These are phyloP conservation scores for Penicillium vulpinum DNA, from an alignment of 2,329 filamentous ascomycete species.

Conservation along the genomic window DNA sequence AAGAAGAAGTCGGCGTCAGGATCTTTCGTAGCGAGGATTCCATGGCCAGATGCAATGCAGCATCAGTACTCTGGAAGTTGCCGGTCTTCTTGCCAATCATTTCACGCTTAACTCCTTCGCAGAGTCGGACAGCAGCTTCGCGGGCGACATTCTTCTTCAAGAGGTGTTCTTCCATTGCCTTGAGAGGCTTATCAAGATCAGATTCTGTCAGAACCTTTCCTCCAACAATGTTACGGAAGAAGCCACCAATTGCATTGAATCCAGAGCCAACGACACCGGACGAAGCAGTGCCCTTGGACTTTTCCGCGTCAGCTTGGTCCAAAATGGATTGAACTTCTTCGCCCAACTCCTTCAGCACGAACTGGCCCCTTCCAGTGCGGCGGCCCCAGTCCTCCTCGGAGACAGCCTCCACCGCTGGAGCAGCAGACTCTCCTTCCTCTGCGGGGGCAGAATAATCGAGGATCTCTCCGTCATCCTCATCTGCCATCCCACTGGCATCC, in stretches of 20 bases:
- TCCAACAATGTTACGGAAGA: constrained; percentile 93
- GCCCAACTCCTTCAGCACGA: constrained; percentile 87
- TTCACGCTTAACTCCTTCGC: constrained; percentile 87
- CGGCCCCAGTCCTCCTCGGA: constrained; percentile 81
- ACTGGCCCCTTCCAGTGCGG: constrained; percentile 82
- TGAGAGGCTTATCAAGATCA: constrained; percentile 88
- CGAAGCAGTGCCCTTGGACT: constrained; percentile 48
- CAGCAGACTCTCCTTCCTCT: constrained; percentile 56
- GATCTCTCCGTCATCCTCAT: constrained; percentile 75
- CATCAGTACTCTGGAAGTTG: constrained; percentile 84
- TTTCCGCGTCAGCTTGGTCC: constrained; percentile 71
- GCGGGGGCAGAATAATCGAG: constrained; percentile 83
- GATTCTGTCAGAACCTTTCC: constrained; percentile 88
- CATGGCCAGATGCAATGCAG: constrained; percentile 82
- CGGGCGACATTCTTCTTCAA: constrained; percentile 94
- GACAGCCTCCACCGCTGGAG: constrained; percentile 68
- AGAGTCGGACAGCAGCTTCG: constrained; percentile 87
- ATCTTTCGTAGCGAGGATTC: constrained; percentile 92
- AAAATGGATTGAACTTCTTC: constrained; percentile 92
- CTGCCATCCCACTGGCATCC: constrained; percentile 84
- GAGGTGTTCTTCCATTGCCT: constrained; percentile 93
- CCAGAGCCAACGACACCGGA: constrained; percentile 74
- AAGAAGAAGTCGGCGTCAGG: constrained; percentile 88
- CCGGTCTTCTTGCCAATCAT: constrained; percentile 87
- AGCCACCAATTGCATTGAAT: constrained; percentile 77